These are phyloP conservation scores for Begonia loranthoides DNA, from an alignment of 306 rosid genomes.

Conservation along the genomic window DNA sequence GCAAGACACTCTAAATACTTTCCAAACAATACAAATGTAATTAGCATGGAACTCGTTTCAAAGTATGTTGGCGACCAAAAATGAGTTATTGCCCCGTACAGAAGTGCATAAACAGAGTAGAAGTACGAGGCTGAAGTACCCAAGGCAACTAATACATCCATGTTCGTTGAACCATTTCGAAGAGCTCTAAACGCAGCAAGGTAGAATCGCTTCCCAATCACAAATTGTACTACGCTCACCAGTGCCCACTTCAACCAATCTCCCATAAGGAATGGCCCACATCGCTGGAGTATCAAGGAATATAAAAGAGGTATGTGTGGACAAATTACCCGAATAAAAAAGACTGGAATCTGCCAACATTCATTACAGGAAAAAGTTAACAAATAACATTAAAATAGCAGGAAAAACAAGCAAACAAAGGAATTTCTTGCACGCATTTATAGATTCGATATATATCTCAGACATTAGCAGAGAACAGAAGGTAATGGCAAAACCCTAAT, in stretches of 20 bases:
- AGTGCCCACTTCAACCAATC: slow-evolving; percentile 53
- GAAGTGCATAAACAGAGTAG: slow-evolving; percentile 55
- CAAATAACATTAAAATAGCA: too few species aligned
- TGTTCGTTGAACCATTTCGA: slow-evolving; percentile 58
- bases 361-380: too few species aligned
- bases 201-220: slow-evolving; percentile 67
- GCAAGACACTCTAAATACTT: slow-evolving; percentile 84
- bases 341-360: slow-evolving; percentile 34
- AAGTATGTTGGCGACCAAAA: slow-evolving; percentile 63
- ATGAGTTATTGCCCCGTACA: slow-evolving; percentile 41
- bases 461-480: too few species aligned
- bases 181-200: slow-evolving; percentile 55
- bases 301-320: too few species aligned
- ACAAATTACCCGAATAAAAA: slow-evolving; percentile 11
- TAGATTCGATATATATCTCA: too few species aligned
- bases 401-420: too few species aligned
- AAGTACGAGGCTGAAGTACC: slow-evolving; percentile 88
- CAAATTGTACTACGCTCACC: slow-evolving; percentile 58
- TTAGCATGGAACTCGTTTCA: slow-evolving; percentile 82
- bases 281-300: too few species aligned
- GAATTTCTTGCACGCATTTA: too few species aligned
- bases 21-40: slow-evolving; percentile 64
- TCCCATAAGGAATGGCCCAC: slow-evolving; percentile 19
- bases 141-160: slow-evolving; percentile 76
- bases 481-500: too few species aligned